A percentile compares a stretch with the other conserved stretches of the same genome.
Conservation (phyloP, 345 rosid genomes). For the Salix suchowensis region DNA sequence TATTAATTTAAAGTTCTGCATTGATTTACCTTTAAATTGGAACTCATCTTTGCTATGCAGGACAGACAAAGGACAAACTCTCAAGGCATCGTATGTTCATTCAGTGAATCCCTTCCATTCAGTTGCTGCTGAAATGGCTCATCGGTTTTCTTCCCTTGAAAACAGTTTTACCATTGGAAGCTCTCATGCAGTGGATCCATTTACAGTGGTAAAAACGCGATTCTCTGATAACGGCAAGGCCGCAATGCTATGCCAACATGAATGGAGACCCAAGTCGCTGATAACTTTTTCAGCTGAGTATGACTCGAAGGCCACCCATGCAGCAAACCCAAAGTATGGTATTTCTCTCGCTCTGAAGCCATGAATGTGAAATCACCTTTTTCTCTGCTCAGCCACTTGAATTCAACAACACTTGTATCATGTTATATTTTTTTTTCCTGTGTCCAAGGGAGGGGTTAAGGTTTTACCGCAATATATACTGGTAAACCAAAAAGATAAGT, state of each 20-base stretch:
- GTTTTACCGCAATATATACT: slow-evolving; percentile 8
- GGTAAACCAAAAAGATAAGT: slow-evolving; percentile 11
- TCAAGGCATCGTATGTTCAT: slow-evolving; percentile 69
- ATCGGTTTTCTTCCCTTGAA: slow-evolving; percentile 48
- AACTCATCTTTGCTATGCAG: slow-evolving; percentile 23
- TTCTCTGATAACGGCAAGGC: slow-evolving; percentile 56
- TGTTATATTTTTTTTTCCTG: slow-evolving; percentile 12
- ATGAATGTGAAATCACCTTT: slow-evolving; percentile 19
- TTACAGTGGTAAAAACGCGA: slow-evolving; percentile 55
- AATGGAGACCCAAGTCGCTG: slow-evolving; percentile 78
- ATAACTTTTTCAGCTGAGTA: slow-evolving; percentile 65
- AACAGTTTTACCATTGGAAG: slow-evolving; percentile 64
- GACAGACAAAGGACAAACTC: slow-evolving; percentile 67
- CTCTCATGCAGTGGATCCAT: slow-evolving; percentile 48
- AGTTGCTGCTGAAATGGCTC: slow-evolving; percentile 75
- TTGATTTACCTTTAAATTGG: neutral
- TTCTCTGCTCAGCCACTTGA: slow-evolving; percentile 2
- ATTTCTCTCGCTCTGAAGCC: slow-evolving; percentile 77
- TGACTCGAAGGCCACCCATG: slow-evolving; percentile 49
- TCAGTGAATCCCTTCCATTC: slow-evolving; percentile 47
- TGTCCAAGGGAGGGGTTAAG: slow-evolving; percentile 8
- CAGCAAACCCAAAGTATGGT: slow-evolving; percentile 57
- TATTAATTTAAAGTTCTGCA: neutral
- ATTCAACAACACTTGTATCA: neutral
- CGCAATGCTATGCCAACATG: slow-evolving; percentile 58